phyloP scores from a whole-genome alignment of 1,284 basidiomycete genomes.

The Tilletia caries region DNA sequence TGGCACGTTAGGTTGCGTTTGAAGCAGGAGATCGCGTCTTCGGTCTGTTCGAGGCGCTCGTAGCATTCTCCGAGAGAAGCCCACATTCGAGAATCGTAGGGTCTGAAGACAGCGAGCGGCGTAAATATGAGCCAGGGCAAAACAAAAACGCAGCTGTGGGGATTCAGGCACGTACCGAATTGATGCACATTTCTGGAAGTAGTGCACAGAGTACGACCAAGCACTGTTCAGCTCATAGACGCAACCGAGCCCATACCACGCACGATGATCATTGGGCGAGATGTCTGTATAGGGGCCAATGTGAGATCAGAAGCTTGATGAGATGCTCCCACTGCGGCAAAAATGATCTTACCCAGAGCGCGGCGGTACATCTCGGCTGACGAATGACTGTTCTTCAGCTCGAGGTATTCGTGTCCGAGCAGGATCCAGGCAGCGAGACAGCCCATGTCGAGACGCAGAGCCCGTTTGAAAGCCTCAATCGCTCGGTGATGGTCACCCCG shows the following conservation, averaged over 20 bases:
- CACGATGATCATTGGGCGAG: constrained; percentile 74
- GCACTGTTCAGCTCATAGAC: constrained; percentile 95
- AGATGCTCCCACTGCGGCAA: background rate
- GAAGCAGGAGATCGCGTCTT: constrained; percentile 47
- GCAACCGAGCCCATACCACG: constrained; percentile 98
- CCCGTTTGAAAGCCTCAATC: constrained; percentile 88
- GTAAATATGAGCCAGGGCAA: background rate
- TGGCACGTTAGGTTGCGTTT: constrained; percentile 48
- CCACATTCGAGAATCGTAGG: constrained; percentile 96
- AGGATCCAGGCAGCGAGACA: constrained; percentile 98
- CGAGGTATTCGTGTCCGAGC: constrained; percentile 97
- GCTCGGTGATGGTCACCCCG: constrained; percentile 91
- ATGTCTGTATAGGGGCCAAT: constrained; percentile 61
- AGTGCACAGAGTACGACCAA: constrained; percentile 91
- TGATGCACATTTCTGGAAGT: constrained; percentile 92
- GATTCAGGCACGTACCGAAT: constrained; percentile 64
- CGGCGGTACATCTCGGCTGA: constrained; percentile 95
- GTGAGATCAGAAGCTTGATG: constrained; percentile 34
- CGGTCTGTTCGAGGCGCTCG: constrained; percentile 66
- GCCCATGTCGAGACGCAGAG: constrained; percentile 86
- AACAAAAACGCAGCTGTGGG: too few relatives aligned
- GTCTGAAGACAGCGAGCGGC: constrained; percentile 56
- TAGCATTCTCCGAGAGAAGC: constrained; percentile 90
- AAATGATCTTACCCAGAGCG: constrained; percentile 71
- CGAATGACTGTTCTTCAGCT: constrained; percentile 97